Percentiles rank a stretch among this genome's conserved stretches.
Evolutionary conservation across 2,329 filamentous ascomycete species (phyloP).

Genomic region (Pyricularia sp.): DNA sequence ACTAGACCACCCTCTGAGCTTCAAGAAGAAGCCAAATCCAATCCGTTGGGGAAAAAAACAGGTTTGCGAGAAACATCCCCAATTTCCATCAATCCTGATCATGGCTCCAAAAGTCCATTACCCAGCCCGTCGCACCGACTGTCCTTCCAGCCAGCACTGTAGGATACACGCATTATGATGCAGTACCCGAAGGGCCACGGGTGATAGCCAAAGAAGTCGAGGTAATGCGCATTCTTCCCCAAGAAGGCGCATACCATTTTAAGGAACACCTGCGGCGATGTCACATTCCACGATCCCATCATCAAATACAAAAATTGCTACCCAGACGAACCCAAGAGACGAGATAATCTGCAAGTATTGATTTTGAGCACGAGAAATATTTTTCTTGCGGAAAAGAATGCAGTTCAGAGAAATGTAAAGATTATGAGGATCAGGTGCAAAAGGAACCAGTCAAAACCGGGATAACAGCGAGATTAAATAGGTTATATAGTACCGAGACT

Average conservation of each 20-base stretch:
- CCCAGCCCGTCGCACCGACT: background rate
- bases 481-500: constrained; percentile 1
- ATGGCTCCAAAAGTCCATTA: background rate
- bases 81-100: background rate
- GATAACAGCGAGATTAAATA: constrained; percentile 4
- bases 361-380: background rate
- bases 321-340: background rate
- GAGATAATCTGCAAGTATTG: background rate
- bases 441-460: background rate
- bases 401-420: background rate
- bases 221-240: background rate
- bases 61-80: background rate
- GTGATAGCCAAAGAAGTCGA: background rate
- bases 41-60: background rate
- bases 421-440: background rate
- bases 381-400: background rate
- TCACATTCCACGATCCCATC: background rate
- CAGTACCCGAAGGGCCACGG: background rate
- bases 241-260: background rate
- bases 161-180: background rate
- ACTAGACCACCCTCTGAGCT: background rate
- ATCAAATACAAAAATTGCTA: background rate
- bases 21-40: background rate
- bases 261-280: background rate
- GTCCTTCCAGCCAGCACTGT: background rate